phyloP scores from a whole-genome alignment of 441 rosid species.

The Gossypium trilobum region DNA sequence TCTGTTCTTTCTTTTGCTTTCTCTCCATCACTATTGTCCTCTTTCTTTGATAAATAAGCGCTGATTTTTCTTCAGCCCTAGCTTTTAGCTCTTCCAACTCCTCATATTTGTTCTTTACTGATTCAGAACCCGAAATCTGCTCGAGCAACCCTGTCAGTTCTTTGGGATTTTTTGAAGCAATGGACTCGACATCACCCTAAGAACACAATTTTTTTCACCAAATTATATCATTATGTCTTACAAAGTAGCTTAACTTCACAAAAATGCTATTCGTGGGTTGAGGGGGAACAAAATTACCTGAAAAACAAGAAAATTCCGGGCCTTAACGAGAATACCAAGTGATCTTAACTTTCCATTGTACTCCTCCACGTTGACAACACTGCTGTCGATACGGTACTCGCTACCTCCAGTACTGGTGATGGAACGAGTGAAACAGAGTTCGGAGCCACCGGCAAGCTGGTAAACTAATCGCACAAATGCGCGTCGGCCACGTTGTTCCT shows the following conservation, averaged over 20 bases:
- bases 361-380: constrained; percentile 79
- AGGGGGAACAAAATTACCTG: constrained; percentile 45
- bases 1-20: constrained; percentile 96
- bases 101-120: constrained; percentile 84
- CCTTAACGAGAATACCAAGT: constrained; percentile 90
- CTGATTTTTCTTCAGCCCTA: constrained; percentile 76
- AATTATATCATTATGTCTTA: not conserved
- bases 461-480: constrained; percentile 84
- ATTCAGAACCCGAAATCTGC: constrained; percentile 96
- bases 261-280: not conserved
- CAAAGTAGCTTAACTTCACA: not conserved
- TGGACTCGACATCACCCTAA: constrained; percentile 98
- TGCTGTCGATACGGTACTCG: constrained; percentile 78
- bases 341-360: constrained; percentile 68
- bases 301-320: constrained; percentile 90
- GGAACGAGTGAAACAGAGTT: constrained; percentile 72
- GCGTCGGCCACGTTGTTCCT: constrained; percentile 78
- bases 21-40: constrained; percentile 72
- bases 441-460: constrained; percentile 53
- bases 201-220: constrained; percentile 11
- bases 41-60: constrained; percentile 76
- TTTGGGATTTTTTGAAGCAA: constrained; percentile 93
- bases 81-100: constrained; percentile 68
- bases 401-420: constrained; percentile 75
- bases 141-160: constrained; percentile 85